These are phyloP conservation scores for Gloeopeniophorella convolvens DNA, from an alignment of 768 basidiomycete genomes.

Conservation along the genomic window DNA sequence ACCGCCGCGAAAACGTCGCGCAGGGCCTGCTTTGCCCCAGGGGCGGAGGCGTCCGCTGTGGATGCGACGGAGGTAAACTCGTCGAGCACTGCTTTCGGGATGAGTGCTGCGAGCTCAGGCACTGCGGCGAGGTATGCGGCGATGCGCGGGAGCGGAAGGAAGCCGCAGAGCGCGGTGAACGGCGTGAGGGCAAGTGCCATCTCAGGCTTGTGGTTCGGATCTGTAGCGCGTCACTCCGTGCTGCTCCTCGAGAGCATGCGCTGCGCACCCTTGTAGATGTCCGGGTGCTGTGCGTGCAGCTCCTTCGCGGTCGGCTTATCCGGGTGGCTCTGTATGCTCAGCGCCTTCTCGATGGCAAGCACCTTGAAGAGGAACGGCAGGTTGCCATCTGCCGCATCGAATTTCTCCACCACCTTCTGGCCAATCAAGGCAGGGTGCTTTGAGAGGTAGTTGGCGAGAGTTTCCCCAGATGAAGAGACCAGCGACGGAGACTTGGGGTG, in stretches of 20 bases:
- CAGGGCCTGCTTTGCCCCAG: constrained; percentile 54
- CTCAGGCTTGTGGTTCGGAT: constrained; percentile 97
- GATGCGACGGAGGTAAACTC: constrained; percentile 44
- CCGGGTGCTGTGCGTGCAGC: constrained; percentile 40
- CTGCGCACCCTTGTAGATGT: constrained; percentile 83
- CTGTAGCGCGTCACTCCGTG: constrained; percentile 34
- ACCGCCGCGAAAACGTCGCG: constrained; percentile 72
- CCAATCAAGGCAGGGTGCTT: constrained; percentile 59
- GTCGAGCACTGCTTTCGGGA: constrained; percentile 49
- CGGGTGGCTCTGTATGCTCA: constrained; percentile 91
- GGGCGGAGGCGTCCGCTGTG: constrained; percentile 37
- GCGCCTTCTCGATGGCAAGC: constrained; percentile 79
- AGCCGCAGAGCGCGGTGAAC: constrained; percentile 89
- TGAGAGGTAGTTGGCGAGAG: constrained; percentile 55
- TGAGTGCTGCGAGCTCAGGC: constrained; percentile 70
- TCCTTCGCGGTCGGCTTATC: constrained; percentile 75
- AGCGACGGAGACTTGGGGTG: constrained; percentile 71
- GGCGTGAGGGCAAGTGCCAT: constrained; percentile 96
- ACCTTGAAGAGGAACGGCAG: constrained; percentile 93
- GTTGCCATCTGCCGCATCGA: constrained; percentile 49
- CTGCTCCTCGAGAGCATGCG: background rate
- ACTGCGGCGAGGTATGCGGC: constrained; percentile 56
- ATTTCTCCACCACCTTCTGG: constrained; percentile 14
- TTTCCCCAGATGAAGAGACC: constrained; percentile 35
- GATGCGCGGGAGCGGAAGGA: constrained; percentile 74